Evolutionary conservation across 495 filamentous ascomycete species (phyloP).

Genomic region (Endocarpon pusillum): DNA sequence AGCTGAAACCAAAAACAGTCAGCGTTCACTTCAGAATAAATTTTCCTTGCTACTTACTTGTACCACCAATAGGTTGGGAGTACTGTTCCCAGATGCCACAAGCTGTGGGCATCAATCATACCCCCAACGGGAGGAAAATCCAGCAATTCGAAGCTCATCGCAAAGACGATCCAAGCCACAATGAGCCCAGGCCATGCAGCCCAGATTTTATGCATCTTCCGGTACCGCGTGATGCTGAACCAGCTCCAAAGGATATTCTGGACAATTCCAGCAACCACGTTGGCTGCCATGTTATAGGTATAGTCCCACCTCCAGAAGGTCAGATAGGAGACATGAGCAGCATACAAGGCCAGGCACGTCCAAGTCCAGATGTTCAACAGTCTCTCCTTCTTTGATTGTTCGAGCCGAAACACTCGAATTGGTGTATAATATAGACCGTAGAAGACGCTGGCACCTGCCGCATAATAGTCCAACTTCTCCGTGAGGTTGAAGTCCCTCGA

Average conservation of each 20-base stretch:
- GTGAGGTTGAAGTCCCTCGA: conserved; percentile 69
- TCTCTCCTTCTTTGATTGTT: conserved; percentile 41
- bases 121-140: conserved; percentile 82
- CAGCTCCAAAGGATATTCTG: conserved; percentile 74
- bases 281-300: conserved; percentile 92
- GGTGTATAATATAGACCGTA: conserved; percentile 78
- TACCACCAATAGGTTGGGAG: conserved; percentile 85
- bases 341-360: conserved; percentile 53
- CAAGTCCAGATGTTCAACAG: conserved; percentile 56
- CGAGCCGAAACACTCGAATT: conserved; percentile 67
- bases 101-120: conserved; percentile 78
- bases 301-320: conserved; percentile 84
- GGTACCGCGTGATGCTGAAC: conserved; percentile 64
- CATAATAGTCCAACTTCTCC: conserved; percentile 93
- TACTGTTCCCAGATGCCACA: conserved; percentile 93
- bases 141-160: conserved; percentile 87
- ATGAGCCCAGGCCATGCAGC: conserved; percentile 82
- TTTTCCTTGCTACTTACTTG: conserved; percentile 46
- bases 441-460: conserved; percentile 74
- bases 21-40: conserved; percentile 3
- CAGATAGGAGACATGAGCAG: conserved; percentile 66
- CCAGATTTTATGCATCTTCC: conserved; percentile 52
- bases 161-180: conserved; percentile 78
- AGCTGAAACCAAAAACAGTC: conserved; percentile 32
- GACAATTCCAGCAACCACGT: conserved; percentile 64